These are phyloP conservation scores for Termitomyces sp. DNA, from an alignment of 768 basidiomycete genomes.

Conservation along the genomic window DNA sequence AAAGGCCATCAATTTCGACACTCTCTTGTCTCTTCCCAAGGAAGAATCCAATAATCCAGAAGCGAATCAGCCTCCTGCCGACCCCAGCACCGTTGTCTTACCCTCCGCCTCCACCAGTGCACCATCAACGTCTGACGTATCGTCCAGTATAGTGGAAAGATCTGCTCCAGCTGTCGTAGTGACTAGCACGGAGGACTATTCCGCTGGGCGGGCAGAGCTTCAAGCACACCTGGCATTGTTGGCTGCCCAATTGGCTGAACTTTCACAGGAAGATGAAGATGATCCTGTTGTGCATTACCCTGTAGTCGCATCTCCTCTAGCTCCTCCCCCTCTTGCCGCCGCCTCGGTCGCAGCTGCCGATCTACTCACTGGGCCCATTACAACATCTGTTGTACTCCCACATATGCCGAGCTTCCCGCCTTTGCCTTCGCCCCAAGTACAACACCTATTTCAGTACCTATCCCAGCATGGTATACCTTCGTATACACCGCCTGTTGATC, in stretches of 20 bases:
- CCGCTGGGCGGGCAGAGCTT: slow-evolving; percentile 47
- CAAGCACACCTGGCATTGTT: slow-evolving; percentile 71
- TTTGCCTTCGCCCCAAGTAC: background rate
- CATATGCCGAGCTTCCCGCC: slow-evolving; percentile 1
- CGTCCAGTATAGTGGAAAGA: background rate
- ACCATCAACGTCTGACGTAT: background rate
- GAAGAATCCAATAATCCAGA: slow-evolving; percentile 23
- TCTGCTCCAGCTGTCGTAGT: background rate
- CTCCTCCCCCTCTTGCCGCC: background rate
- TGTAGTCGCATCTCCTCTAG: background rate
- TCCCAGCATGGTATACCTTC: background rate
- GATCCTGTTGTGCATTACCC: slow-evolving; percentile 11
- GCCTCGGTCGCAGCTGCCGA: background rate
- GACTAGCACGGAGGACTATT: background rate
- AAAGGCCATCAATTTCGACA: slow-evolving; percentile 70
- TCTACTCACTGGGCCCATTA: background rate
- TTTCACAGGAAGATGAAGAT: slow-evolving; percentile 42
- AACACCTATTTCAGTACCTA: background rate
- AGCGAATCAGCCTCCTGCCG: background rate
- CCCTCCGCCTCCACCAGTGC: background rate
- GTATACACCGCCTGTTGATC: background rate
- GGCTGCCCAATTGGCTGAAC: slow-evolving; percentile 67
- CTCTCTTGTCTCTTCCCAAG: slow-evolving; percentile 36
- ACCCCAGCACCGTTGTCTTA: background rate
- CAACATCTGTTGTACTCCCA: background rate